Evolutionary conservation across 1,139 yeast genomes (phyloP).

Genomic region (Candida sanyaensis): DNA sequence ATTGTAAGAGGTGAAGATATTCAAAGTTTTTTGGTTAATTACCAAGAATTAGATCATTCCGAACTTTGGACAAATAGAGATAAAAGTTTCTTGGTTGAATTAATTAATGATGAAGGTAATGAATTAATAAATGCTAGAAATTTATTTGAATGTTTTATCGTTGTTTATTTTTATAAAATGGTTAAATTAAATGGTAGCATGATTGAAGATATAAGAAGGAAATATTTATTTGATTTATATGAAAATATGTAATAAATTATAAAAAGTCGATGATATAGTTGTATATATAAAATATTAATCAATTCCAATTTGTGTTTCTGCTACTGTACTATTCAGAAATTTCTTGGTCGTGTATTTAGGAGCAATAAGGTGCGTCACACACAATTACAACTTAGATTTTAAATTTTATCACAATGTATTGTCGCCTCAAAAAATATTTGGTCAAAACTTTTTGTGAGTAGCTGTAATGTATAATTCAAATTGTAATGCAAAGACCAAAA

Average conservation of each 20-base stretch:
- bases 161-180: conserved; percentile 36
- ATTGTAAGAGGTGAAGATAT: conserved; percentile 48
- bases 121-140: conserved; percentile 30
- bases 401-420: no score
- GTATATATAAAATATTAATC: no score
- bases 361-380: no score
- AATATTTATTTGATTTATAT: background rate
- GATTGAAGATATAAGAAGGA: conserved; percentile 12
- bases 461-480: no score
- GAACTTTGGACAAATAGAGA: conserved; percentile 43
- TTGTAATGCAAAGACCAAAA: no score
- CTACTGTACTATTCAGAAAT: no score
- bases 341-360: no score
- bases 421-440: no score
- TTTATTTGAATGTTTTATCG: conserved; percentile 39
- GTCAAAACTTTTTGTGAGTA: no score
- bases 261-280: no score
- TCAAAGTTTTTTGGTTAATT: conserved; percentile 44
- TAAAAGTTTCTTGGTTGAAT: conserved; percentile 21
- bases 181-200: conserved; percentile 43
- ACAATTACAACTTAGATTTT: no score
- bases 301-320: no score
- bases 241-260: background rate
- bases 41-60: conserved; percentile 34
- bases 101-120: conserved; percentile 11